Percentiles rank a stretch among this genome's conserved stretches.
Conservation (phyloP, 495 filamentous ascomycete genomes). For the Astrothelium subdiscretum region DNA sequence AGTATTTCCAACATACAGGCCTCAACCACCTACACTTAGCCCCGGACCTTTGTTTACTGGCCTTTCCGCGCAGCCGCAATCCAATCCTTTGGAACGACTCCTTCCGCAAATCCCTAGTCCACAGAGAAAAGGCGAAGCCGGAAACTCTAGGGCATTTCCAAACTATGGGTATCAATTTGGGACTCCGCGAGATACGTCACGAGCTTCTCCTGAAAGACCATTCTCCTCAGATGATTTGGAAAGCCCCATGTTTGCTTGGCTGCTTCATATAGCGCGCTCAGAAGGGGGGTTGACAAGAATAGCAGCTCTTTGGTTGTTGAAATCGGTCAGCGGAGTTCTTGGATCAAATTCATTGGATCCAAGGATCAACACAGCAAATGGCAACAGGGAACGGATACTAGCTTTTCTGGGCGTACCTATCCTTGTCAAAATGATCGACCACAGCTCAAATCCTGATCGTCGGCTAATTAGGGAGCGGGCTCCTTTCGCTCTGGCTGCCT, state of each 20-base stretch:
- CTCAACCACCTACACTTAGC: background rate
- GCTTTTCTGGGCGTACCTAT: constrained; percentile 27
- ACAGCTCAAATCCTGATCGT: constrained; percentile 1
- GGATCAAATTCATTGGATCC: constrained; percentile 6
- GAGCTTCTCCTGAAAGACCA: background rate
- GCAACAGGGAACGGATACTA: constrained; percentile 22
- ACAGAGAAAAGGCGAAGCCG: constrained; percentile 17
- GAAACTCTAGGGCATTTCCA: constrained; percentile 30
- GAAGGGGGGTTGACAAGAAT: constrained; percentile 53
- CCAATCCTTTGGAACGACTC: constrained; percentile 17
- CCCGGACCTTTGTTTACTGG: background rate
- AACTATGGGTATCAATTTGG: background rate
- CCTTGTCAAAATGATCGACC: constrained; percentile 27
- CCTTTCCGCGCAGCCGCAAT: constrained; percentile 7
- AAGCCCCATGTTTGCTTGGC: constrained; percentile 70
- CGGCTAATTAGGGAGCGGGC: constrained; percentile 48
- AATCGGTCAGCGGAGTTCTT: constrained; percentile 13
- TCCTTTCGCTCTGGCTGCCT: constrained; percentile 59
- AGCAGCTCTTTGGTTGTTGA: constrained; percentile 65
- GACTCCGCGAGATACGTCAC: background rate
- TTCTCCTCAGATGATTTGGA: constrained; percentile 44
- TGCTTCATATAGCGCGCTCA: constrained; percentile 58
- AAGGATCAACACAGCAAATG: constrained; percentile 9
- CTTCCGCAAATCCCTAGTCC: constrained; percentile 25
- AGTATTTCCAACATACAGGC: constrained; percentile 15